Percentiles rank a stretch among this genome's conserved stretches.
Conservation (phyloP, 352 stramenopile species). For the Phytophthora brassicae region DNA sequence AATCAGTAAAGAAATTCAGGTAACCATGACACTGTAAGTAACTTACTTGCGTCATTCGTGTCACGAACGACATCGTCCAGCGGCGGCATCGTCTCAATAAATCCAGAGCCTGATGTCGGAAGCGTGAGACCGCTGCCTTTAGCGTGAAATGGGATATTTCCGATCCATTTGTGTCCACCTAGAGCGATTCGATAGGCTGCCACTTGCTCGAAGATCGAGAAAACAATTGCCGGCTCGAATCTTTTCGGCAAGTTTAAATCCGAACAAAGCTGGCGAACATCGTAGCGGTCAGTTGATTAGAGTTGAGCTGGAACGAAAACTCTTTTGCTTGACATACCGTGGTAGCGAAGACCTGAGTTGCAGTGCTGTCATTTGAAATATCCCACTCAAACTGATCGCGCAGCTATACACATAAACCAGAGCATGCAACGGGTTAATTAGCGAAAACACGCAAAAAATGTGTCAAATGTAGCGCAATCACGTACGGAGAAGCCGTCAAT, state of each 20-base stretch:
- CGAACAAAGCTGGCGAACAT: constrained; percentile 37
- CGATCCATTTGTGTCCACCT: constrained; percentile 59
- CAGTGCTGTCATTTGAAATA: constrained; percentile 51
- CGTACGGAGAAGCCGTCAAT: constrained; percentile 64
- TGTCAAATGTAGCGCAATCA: background rate
- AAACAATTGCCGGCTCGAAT: constrained; percentile 68
- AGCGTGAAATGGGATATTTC: constrained; percentile 40
- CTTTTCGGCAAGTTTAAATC: constrained; percentile 55
- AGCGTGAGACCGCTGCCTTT: constrained; percentile 23
- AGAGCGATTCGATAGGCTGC: constrained; percentile 59
- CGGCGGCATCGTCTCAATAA: constrained; percentile 55
- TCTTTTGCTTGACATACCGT: constrained; percentile 19
- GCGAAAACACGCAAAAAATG: background rate
- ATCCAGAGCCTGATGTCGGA: constrained; percentile 32
- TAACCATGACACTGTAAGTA: background rate
- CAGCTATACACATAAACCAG: constrained; percentile 34
- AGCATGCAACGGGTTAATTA: background rate
- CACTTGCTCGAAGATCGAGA: constrained; percentile 78
- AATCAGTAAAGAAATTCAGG: no score
- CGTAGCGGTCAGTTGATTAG: background rate
- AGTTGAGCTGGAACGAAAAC: background rate
- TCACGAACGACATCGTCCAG: constrained; percentile 61
- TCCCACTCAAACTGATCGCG: constrained; percentile 85
- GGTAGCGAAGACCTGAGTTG: constrained; percentile 53
- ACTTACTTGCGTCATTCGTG: constrained; percentile 41